These are phyloP conservation scores for Cyclocybe aegerita DNA, from an alignment of 768 basidiomycete species.

Conservation along the genomic window DNA sequence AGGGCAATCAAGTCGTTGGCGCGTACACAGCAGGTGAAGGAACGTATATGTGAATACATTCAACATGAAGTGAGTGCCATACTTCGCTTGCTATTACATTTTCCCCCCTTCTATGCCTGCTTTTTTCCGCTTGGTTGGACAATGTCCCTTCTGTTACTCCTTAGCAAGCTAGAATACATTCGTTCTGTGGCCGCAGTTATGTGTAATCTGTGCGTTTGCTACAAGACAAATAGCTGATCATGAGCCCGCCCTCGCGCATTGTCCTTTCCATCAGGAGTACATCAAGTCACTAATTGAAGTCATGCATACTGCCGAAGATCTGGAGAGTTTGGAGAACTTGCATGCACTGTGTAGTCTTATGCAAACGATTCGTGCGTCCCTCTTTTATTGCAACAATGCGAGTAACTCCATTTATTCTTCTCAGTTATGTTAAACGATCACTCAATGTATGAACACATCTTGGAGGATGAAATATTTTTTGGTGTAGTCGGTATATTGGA, in stretches of 20 bases:
- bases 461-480: slow-evolving; percentile 89
- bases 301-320: slow-evolving; percentile 86
- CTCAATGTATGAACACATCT: slow-evolving; percentile 89
- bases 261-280: slow-evolving; percentile 61
- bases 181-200: slow-evolving; percentile 10
- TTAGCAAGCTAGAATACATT: slow-evolving; percentile 15
- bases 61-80: slow-evolving; percentile 66
- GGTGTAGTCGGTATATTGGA: slow-evolving; percentile 96
- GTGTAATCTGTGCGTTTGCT: slow-evolving; percentile 12
- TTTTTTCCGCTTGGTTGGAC: slow-evolving; percentile 6
- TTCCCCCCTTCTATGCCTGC: neutral
- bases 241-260: slow-evolving; percentile 21
- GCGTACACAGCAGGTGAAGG: slow-evolving; percentile 71
- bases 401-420: neutral
- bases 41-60: slow-evolving; percentile 88
- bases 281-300: slow-evolving; percentile 84
- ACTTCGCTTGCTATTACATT: slow-evolving; percentile 3
- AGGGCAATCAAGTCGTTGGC: slow-evolving; percentile 72
- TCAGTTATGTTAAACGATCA: slow-evolving; percentile 95
- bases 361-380: slow-evolving; percentile 81
- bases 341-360: slow-evolving; percentile 90
- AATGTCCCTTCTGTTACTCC: slow-evolving; percentile 13
- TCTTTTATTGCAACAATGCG: neutral
- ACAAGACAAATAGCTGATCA: slow-evolving; percentile 25
- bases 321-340: slow-evolving; percentile 87